Base-by-base conservation (phyloP, 371 early-diverging fungal species). In the Syncephalis fuscata region DNA sequence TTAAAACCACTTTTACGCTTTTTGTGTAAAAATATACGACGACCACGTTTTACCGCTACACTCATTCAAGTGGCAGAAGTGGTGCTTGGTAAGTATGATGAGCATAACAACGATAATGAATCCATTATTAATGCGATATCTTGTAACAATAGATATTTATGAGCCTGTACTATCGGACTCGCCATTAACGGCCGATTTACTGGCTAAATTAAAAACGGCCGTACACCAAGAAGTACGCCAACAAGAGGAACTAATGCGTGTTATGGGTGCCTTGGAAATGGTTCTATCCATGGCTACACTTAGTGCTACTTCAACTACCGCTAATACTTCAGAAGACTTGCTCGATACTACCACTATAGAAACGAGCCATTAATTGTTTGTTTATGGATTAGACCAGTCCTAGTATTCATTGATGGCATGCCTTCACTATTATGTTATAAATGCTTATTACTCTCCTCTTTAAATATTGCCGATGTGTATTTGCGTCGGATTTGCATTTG, bases 91-190 rank as follows among this genome's bases (percentile, higher is more conserved):
- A 71, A 58, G 50, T 15, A 22, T 5, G 3, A 39, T 4, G 4
- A 32, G 32, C 32, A 32, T 4, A 7, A 32, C 4, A 4, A 32
- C 32, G 11, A 7, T 32, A 11, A 32, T 11, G 4, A 32, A 32
- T 38, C 27, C 2, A 45, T 38, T 2, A 3, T 8, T 17, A 39
- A n/a, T 16, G 5, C 42, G 49, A 27, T n/a, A n/a, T n/a, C n/a
- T n/a, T n/a, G n/a, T n/a, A n/a, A n/a, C n/a, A n/a, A 23, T 65
- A 72, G 88, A 88, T 56, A 78, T 90, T 57, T 92, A 91, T 63
- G 67, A 70, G 24, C 64, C 73, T 7, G 82, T 88, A 4, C 56
- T 86, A 55, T 76, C 75, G 36, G 80, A 85, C 55, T 88, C 88
- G 5, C 76, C 76, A 7, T 46, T 80, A 16, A 80, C 86, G 36